phyloP scores from a whole-genome alignment of 1,284 basidiomycete genomes.

The Melampsora americana region DNA sequence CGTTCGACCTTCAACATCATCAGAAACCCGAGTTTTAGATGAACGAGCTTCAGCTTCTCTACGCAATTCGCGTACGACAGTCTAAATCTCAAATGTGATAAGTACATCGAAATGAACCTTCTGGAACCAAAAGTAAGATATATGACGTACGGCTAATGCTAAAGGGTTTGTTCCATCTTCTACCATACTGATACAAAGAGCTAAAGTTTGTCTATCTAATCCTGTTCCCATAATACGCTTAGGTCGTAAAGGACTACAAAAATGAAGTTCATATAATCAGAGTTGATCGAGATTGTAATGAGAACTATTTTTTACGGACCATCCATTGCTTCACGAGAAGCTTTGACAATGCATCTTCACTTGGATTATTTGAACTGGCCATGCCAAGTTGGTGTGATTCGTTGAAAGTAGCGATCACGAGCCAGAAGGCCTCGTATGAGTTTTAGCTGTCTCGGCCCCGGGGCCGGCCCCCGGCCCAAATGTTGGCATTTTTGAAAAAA shows the following conservation, averaged over 20 bases:
- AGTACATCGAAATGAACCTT: not conserved
- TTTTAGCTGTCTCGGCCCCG: no score
- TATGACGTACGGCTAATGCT: slow-evolving; percentile 43
- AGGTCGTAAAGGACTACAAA: slow-evolving; percentile 33
- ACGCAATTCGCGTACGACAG: not conserved
- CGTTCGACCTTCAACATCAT: not conserved
- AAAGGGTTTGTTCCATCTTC: slow-evolving; percentile 45
- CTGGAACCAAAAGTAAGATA: not conserved
- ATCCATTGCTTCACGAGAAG: not conserved
- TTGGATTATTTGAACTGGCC: not conserved
- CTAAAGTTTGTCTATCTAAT: slow-evolving; percentile 44
- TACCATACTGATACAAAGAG: slow-evolving; percentile 43
- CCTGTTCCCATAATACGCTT: slow-evolving; percentile 39
- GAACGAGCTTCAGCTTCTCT: not conserved
- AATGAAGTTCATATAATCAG: not conserved
- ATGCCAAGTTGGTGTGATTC: not conserved
- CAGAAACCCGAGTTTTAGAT: not conserved
- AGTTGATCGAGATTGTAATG: not conserved
- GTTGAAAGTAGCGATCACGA: not conserved
- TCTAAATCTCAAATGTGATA: not conserved
- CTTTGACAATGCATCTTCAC: not conserved
- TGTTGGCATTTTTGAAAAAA: no score
- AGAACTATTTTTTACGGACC: not conserved
- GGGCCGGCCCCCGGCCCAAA: no score
- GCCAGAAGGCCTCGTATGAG: no score